Evolutionary conservation across 768 basidiomycete genomes (phyloP), one percentile per base, ranked within the genome.

Genomic region (Trichaptum fuscoviolaceum): DNA sequence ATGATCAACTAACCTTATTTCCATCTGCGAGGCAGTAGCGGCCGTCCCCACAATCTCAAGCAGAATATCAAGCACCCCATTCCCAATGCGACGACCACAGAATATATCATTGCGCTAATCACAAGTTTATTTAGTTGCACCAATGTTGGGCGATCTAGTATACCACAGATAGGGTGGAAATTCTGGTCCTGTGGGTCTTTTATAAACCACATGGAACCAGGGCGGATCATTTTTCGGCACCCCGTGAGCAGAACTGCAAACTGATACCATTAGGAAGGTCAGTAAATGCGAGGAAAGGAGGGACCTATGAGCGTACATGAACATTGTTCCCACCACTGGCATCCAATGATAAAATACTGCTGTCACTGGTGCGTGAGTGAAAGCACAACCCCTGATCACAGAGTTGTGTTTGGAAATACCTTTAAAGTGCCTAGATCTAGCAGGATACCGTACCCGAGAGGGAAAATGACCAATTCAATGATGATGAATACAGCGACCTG

Each of bases 131-230:
- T 85, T 18, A 96, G 80, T 70, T 99, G 96, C 0, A 87, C 85
- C 1, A 91, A 73, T 0, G 94, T 89, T 0, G 91, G 88, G 25
- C 92, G 86, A 69, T 95, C 93, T 10, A 96, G 83, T 62, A 96
- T 95, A 70, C 96, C 94, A 35, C 92, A 88, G 65, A 97, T 95
- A 2, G 95, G 95, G 73, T 95, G 93, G 70, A 92, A 93, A 67
- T 93, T 92, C 70, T 92, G 92, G 75, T 96, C 93, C 75, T 93
- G 90, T 24, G 95, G 95, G 75, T 99, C 94, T n/a, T n/a, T n/a
- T n/a, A n/a, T n/a, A n/a, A n/a, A n/a, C n/a, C n/a, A n/a, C n/a
- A n/a, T n/a, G n/a, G n/a, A n/a, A n/a, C n/a, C n/a, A n/a, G n/a
- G n/a, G n/a, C n/a, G n/a, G n/a, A n/a, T n/a, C n/a, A n/a, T n/a